Conservation (phyloP, 2,329 filamentous ascomycete genomes). For the Exserohilum turcica region DNA sequence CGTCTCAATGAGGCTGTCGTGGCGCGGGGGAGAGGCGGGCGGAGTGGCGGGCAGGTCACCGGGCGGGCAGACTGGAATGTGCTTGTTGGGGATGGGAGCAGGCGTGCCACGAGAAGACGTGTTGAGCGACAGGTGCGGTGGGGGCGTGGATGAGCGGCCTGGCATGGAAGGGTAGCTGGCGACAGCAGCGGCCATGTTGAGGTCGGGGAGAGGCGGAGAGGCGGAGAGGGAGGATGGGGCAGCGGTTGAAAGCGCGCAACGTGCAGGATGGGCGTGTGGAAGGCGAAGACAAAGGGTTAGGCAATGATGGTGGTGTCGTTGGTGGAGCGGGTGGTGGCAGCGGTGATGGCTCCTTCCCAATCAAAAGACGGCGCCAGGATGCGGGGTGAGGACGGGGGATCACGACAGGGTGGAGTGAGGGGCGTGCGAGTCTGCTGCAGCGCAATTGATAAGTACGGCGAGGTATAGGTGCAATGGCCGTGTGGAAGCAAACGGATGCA, state of each 20-base stretch:
- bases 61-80: slow-evolving; percentile 85
- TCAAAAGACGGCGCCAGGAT: slow-evolving; percentile 10
- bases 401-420: slow-evolving; percentile 21
- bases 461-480: too few species aligned
- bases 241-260: slow-evolving; percentile 38
- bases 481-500: not conserved
- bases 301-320: too few species aligned
- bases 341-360: slow-evolving; percentile 18
- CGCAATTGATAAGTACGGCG: slow-evolving; percentile 24
- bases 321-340: slow-evolving; percentile 9
- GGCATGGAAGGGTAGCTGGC: slow-evolving; percentile 47
- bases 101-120: slow-evolving; percentile 61
- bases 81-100: slow-evolving; percentile 79
- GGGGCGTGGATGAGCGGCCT: slow-evolving; percentile 51
- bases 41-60: slow-evolving; percentile 65
- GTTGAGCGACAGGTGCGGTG: slow-evolving; percentile 63
- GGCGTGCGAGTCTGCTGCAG: slow-evolving; percentile 15
- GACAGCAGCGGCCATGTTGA: slow-evolving; percentile 52
- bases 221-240: not conserved
- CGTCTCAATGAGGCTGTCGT: slow-evolving; percentile 61
- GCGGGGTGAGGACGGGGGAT: slow-evolving; percentile 20
- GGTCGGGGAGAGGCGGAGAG: slow-evolving; percentile 14
- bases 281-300: slow-evolving; percentile 9
- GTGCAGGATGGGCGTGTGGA: slow-evolving; percentile 18
- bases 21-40: slow-evolving; percentile 64